These are phyloP conservation scores for Arabis alpina DNA, from an alignment of 345 rosid species.

Conservation along the genomic window DNA sequence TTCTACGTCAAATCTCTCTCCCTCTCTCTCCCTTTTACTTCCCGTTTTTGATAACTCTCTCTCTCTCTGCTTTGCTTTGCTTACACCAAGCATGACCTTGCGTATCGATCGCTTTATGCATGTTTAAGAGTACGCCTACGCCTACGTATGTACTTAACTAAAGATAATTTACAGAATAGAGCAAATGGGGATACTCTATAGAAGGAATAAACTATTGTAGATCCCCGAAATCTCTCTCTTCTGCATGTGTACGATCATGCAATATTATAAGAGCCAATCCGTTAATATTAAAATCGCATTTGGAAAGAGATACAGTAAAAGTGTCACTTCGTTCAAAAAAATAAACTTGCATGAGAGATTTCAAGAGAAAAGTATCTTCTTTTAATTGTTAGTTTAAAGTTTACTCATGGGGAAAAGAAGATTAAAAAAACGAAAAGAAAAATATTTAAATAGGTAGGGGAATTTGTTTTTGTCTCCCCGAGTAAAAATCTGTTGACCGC, in stretches of 20 bases:
- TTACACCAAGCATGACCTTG: constrained; percentile 4
- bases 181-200: constrained; percentile 6
- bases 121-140: constrained; percentile 10
- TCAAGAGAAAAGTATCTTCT: constrained; percentile 11
- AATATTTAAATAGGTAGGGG: constrained; percentile 41
- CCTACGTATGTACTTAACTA: constrained; percentile 12
- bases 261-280: constrained; percentile 50
- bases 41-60: background rate
- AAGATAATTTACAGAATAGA: constrained; percentile 20
- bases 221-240: constrained; percentile 85
- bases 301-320: constrained; percentile 40
- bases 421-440: background rate
- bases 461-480: constrained; percentile 64
- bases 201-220: constrained; percentile 45
- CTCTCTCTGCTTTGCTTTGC: background rate
- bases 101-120: constrained; percentile 29
- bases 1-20: constrained; percentile 51
- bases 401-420: background rate
- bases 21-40: background rate
- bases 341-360: constrained; percentile 15
- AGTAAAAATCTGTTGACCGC: constrained; percentile 81
- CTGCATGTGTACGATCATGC: constrained; percentile 71
- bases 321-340: constrained; percentile 42
- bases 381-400: constrained; percentile 22
- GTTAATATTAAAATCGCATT: constrained; percentile 48